Conservation (phyloP, 768 basidiomycete species). For the Trametes punicea region DNA sequence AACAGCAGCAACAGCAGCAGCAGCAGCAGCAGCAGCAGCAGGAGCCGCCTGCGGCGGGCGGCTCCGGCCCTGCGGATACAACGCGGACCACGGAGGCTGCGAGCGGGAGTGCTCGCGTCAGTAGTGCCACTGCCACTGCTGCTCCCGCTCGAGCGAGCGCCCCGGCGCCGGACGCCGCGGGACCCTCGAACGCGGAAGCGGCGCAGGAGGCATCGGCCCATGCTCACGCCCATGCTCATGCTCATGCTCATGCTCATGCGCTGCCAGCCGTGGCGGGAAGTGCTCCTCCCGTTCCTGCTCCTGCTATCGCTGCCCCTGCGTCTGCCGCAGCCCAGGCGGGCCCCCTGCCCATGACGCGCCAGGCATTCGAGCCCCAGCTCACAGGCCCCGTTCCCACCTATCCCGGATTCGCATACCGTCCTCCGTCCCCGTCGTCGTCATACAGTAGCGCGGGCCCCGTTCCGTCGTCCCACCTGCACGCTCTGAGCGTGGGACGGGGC, state of each 20-base stretch:
- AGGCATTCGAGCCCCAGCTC: conserved; percentile 15
- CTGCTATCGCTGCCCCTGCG: not conserved
- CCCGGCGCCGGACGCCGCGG: conserved; percentile 12
- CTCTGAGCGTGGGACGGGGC: not conserved
- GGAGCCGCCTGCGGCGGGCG: too few species aligned
- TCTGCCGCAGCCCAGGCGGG: not conserved
- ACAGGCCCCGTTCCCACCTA: conserved; percentile 16
- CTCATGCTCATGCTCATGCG: not conserved
- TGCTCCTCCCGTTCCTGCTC: not conserved
- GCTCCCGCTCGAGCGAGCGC: not conserved
- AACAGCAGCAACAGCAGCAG: not conserved
- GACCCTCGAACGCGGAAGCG: conserved; percentile 6
- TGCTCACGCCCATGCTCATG: not conserved
- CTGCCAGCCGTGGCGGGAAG: not conserved
- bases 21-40: not conserved
- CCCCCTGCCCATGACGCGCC: not conserved
- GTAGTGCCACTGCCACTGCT: not conserved
- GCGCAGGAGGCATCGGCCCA: not conserved
- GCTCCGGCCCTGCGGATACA: too few species aligned
- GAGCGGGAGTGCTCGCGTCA: not conserved
- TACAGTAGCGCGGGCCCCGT: not conserved
- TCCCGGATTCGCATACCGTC: conserved; percentile 15
- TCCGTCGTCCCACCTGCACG: not conserved
- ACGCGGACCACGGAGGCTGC: not conserved
- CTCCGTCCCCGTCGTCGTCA: conserved; percentile 13